Evolutionary conservation across 2,329 filamentous ascomycete species (phyloP), one percentile per base, ranked within the genome.

Genomic region (Fusarium albidum): DNA sequence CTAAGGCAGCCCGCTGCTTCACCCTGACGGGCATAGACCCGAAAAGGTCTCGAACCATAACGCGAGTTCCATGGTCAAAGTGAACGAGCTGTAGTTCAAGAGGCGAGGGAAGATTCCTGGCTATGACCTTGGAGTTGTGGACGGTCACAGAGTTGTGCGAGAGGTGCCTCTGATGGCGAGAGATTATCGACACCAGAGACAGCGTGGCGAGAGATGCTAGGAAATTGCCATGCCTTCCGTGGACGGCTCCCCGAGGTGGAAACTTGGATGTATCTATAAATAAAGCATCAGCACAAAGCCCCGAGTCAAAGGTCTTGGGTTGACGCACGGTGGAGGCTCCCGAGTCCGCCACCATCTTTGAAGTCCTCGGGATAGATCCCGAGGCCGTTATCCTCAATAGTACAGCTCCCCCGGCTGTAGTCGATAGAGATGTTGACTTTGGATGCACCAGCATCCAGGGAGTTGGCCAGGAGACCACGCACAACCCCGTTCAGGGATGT

Each of bases 1-100:
- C 74, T 4, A 85, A 63, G 0, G 83, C 64, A 0, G 86, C 83
- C 57, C 92, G 83, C 64, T 92, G 90, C 69, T 95, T 96, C 21
- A 96, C 88, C 12, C 94, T 86, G 11, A 97, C 94, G 0, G 94
- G 92, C 84, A 97, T 91, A 52, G 87, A 89, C 0, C 93, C 92
- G 73, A 97, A 98, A 1, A 97, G 77, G 69, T 96, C 88, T 49
- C 87, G 84, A 6, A 96, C 88, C 1, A 81, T 82, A 3, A 94
- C 86, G 25, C 85, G 83, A 0, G 93, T 96, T 5, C 94, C 94
- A 74, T 91, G 85, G 15, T 77, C 71, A 49, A 80, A 82, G 29
- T 73, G 75, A 9, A 79, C 64, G 7, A 91, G 65, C 40, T 80
- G 77, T 38, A 90, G 82, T 41, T 86, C 82, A 8, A 79, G 71